These are phyloP conservation scores for Starmera caribaea DNA, from an alignment of 805 yeast genomes.

Conservation along the genomic window DNA sequence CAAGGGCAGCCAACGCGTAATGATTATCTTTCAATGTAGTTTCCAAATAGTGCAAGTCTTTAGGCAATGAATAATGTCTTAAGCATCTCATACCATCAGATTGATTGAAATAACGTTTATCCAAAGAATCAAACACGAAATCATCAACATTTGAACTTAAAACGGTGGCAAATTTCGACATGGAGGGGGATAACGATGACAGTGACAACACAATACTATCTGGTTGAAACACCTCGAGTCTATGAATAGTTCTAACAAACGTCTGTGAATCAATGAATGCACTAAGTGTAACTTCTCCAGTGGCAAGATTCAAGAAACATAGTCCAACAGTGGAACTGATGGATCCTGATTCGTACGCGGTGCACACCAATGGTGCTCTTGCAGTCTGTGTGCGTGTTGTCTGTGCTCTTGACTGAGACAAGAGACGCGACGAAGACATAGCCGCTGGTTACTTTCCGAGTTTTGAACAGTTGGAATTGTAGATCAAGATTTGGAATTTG, in stretches of 20 bases:
- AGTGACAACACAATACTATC: conserved; percentile 27
- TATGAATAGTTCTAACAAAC: conserved; percentile 33
- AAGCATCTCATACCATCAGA: conserved; percentile 17
- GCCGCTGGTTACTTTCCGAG: conserved; percentile 1
- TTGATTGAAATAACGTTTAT: conserved; percentile 17
- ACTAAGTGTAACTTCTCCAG: conserved; percentile 28
- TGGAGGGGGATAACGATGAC: conserved; percentile 16
- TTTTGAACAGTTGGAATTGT: not conserved
- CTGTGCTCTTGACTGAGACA: no score
- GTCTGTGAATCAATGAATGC: conserved; percentile 35
- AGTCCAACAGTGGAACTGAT: conserved; percentile 26
- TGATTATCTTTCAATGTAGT: conserved; percentile 20
- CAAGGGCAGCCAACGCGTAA: conserved; percentile 23
- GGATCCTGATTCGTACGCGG: conserved; percentile 19
- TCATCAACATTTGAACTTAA: conserved; percentile 23
- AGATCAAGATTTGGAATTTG: not conserved
- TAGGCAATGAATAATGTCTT: conserved; percentile 9
- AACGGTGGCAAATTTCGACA: conserved; percentile 25
- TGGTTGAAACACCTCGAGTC: conserved; percentile 24
- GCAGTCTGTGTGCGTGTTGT: no score
- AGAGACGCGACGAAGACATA: not conserved
- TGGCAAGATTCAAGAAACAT: conserved; percentile 27
- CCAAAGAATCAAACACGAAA: conserved; percentile 16
- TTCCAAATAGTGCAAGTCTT: conserved; percentile 12
- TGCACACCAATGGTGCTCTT: conserved; percentile 11